phyloP scores from a whole-genome alignment of 225 moss, liverwort and hornwort species.

The Straminergon stramineum region DNA sequence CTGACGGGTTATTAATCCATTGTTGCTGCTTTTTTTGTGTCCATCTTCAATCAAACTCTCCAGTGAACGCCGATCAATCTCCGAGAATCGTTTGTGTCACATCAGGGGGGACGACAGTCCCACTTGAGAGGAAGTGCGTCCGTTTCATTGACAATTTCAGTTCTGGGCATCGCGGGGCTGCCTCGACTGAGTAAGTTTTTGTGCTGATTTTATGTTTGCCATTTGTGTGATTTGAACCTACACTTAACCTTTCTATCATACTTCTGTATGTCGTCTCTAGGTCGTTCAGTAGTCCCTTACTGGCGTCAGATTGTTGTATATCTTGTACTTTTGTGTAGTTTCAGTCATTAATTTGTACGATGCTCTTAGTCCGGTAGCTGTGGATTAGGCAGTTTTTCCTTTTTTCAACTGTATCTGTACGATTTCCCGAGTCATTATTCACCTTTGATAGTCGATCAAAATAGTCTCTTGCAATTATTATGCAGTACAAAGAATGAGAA shows the following conservation, averaged over 20 bases:
- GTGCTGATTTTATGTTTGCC: not conserved
- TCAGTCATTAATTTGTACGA: not conserved
- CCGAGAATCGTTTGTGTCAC: conserved; percentile 73
- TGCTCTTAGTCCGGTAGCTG: not conserved
- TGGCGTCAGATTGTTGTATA: not conserved
- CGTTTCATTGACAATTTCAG: conserved; percentile 99
- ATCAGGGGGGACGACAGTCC: conserved; percentile 94
- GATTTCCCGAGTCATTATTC: not conserved
- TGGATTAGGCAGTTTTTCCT: not conserved
- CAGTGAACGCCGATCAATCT: not conserved
- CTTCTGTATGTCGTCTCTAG: not conserved
- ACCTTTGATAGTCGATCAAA: not conserved
- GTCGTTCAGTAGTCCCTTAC: not conserved
- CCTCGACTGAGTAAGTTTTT: conserved; percentile 76
- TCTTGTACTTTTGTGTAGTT: not conserved
- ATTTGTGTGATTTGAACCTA: not conserved
- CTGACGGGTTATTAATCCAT: not conserved
- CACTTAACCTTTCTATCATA: not conserved
- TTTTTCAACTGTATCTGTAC: not conserved
- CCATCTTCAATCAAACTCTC: not conserved
- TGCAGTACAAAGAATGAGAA: not conserved
- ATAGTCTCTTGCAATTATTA: not conserved
- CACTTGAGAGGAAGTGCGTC: conserved; percentile 87
- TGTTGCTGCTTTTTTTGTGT: not conserved
- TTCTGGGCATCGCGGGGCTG: conserved; percentile 97